Evolutionary conservation across 768 basidiomycete species (phyloP).

Genomic region (Erythrobasidium yunnanense): DNA sequence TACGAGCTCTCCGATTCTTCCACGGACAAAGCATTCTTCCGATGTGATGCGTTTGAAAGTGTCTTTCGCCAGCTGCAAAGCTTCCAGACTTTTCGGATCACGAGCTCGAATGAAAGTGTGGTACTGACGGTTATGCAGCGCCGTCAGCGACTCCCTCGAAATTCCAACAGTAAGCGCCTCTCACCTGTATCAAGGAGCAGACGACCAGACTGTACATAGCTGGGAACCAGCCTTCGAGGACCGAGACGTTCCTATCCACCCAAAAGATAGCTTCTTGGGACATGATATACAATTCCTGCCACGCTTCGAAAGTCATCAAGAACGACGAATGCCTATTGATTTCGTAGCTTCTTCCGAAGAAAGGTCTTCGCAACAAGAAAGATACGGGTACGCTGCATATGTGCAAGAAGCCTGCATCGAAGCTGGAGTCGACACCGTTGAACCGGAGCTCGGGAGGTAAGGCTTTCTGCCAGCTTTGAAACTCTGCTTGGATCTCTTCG

Average conservation of each 20-base stretch:
- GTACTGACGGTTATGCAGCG: conserved; percentile 24
- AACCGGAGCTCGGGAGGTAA: conserved; percentile 71
- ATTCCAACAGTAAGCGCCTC: too few species aligned
- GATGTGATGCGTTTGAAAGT: conserved; percentile 25
- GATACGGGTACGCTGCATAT: conserved; percentile 75
- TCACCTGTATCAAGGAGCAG: conserved; percentile 36
- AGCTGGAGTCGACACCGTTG: conserved; percentile 50
- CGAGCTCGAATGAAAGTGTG: conserved; percentile 36
- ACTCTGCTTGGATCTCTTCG: conserved; percentile 43
- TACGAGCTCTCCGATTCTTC: conserved; percentile 35
- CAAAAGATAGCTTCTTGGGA: conserved; percentile 37
- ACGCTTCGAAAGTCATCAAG: conserved; percentile 34
- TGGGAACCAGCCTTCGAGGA: conserved; percentile 37
- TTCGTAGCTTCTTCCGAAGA: conserved; percentile 92
- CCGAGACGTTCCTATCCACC: conserved; percentile 36
- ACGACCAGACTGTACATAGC: conserved; percentile 36
- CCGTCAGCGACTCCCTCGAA: neutral
- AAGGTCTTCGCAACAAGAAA: conserved; percentile 97
- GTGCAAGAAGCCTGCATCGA: conserved; percentile 63
- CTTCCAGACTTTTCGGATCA: conserved; percentile 27
- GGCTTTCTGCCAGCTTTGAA: conserved; percentile 62
- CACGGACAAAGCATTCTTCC: conserved; percentile 36
- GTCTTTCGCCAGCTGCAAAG: conserved; percentile 34
- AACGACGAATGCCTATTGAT: conserved; percentile 50
- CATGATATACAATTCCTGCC: conserved; percentile 30